phyloP scores from a whole-genome alignment of 139 green algal species.

The Chlamydomonas sp. region DNA sequence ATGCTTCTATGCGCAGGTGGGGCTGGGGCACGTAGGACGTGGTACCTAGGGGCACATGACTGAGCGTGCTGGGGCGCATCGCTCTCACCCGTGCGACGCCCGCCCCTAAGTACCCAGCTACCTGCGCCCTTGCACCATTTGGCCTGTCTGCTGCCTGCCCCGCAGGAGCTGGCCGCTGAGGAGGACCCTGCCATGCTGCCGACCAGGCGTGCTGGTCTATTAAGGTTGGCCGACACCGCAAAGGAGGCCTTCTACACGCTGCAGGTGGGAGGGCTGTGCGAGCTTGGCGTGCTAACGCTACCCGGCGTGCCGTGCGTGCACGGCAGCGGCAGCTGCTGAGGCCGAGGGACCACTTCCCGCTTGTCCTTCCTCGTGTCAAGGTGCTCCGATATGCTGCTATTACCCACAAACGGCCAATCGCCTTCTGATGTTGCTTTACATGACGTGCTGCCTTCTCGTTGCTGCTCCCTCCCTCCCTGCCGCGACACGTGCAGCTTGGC shows the following conservation, averaged over 20 bases:
- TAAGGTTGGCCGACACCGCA: not conserved
- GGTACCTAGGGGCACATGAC: too few species aligned
- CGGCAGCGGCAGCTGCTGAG: not conserved
- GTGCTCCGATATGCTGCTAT: too few species aligned
- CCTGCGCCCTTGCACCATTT: not conserved
- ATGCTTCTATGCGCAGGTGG: conserved; percentile 24
- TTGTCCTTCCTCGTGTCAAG: not conserved
- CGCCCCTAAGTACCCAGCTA: not conserved
- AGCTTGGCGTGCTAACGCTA: not conserved
- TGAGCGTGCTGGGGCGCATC: too few species aligned
- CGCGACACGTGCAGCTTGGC: not conserved
- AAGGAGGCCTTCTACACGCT: conserved; percentile 34
- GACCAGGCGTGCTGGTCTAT: not conserved
- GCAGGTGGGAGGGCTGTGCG: not conserved
- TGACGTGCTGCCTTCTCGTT: not conserved
- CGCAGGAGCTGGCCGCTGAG: conserved; percentile 14
- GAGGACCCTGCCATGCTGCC: not conserved
- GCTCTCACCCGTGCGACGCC: too few species aligned
- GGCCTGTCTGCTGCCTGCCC: not conserved
- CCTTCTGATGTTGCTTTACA: too few species aligned
- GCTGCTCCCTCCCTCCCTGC: not conserved
- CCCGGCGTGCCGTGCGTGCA: not conserved
- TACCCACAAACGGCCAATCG: too few species aligned
- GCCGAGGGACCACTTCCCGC: not conserved
- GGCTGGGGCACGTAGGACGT: not conserved